Base-by-base conservation (phyloP, 176 grass and related monocot genomes). In the Echinochloa phyllopogon region DNA sequence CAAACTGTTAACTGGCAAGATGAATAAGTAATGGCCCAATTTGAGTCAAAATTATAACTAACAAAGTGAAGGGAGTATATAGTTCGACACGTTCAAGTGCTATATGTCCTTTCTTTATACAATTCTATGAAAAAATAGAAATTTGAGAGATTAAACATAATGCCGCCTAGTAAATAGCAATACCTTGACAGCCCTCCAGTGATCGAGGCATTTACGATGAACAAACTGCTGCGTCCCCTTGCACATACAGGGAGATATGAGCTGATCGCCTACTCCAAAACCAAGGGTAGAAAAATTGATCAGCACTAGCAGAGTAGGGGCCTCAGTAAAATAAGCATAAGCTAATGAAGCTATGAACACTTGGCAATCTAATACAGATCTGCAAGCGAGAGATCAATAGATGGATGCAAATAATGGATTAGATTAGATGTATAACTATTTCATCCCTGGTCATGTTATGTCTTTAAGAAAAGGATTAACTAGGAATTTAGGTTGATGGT, bases 221-320 rank as follows among this genome's bases (percentile, higher is more conserved):
- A 97, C 94, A 82, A 93, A 97, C 66, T 97, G 94, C 63, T 93
- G 94, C 42, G 91, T 93, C 25, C 94, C 94, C 87, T 97, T 97
- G 75, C 94, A 97, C 87, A 84, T 87, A 78, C 94, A 97, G 3
- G 94, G 94, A 49, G 94, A 97, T 80, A 97, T 97, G 42, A 97
- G 90, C 48, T 91, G 87, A 90, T 91, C 84, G 64, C 91, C 94
- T 97, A 29, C 80, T 83, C 40, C 59, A 77, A 81, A 77, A 23
- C 14, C 45, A 80, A 29, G 59, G 73, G 33, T 24, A 47, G 14
- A 65, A 39, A 51, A 5, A 49, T 21, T 17, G 15, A 64, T 86
- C 44, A 80, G 66, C 45, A 43, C 41, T 33, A 81, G 36, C 13
- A 0, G 6, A 76, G 45, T 47, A 76, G 18, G 20, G 20, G 10